Percentiles rank a stretch among this genome's conserved stretches.
phyloP scores from a whole-genome alignment of 495 filamentous ascomycete genomes.

The Tuber brumale region DNA sequence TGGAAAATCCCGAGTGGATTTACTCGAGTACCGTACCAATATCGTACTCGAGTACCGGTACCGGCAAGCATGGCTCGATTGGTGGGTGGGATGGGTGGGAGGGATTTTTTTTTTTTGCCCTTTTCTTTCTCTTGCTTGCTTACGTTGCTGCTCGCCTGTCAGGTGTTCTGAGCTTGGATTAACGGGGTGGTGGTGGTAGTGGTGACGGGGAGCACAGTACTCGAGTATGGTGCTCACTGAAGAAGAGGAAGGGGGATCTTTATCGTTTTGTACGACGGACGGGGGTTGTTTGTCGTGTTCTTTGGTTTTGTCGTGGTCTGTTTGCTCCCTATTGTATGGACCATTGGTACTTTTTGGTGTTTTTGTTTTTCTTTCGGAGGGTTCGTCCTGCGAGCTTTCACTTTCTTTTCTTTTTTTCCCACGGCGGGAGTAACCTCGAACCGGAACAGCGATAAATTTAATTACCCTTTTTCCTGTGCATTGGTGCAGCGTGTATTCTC shows the following conservation, averaged over 20 bases:
- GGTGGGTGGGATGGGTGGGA: not conserved
- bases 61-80: not conserved
- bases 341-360: not conserved
- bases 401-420: not conserved
- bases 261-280: not conserved
- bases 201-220: not conserved
- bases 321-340: not conserved
- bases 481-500: not conserved
- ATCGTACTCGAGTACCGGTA: not conserved
- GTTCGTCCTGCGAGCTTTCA: not conserved
- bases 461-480: not conserved
- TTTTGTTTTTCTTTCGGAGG: not conserved
- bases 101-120: not conserved
- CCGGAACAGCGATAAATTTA: not conserved
- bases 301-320: not conserved
- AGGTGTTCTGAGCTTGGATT: not conserved
- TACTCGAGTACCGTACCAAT: not conserved
- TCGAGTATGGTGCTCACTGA: not conserved
- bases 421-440: not conserved
- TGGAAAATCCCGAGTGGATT: slow-evolving; percentile 5
- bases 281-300: not conserved
- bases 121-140: not conserved
- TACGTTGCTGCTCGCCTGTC: not conserved
- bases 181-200: not conserved
- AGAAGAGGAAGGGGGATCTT: not conserved